Evolutionary conservation across 2,329 filamentous ascomycete genomes (phyloP).

Genomic region (Alternaria postmessia): DNA sequence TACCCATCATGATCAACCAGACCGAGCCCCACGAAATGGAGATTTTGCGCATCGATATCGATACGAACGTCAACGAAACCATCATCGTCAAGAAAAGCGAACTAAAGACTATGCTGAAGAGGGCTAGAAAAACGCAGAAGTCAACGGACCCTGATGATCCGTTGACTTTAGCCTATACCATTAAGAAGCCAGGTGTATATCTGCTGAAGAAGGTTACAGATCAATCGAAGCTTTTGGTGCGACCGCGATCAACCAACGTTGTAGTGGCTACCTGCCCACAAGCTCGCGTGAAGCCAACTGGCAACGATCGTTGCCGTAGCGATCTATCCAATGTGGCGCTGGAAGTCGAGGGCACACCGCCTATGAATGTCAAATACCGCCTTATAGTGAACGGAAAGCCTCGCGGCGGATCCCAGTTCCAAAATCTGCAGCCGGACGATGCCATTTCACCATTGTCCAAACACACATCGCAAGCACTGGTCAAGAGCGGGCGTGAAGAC

Average conservation of each 20-base stretch:
- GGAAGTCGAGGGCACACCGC: constrained; percentile 86
- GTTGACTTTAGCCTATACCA: constrained; percentile 73
- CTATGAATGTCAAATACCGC: constrained; percentile 91
- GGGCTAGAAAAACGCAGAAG: constrained; percentile 67
- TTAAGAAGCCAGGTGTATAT: constrained; percentile 91
- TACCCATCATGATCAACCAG: constrained; percentile 93
- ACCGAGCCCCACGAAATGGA: constrained; percentile 90
- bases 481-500: constrained; percentile 68
- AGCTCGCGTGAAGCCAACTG: constrained; percentile 73
- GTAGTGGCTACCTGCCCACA: constrained; percentile 87
- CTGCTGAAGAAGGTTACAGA: constrained; percentile 85
- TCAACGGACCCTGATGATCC: constrained; percentile 62
- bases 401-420: constrained; percentile 80
- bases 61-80: constrained; percentile 79
- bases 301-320: constrained; percentile 77
- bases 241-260: constrained; percentile 76
- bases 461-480: constrained; percentile 64
- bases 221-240: constrained; percentile 92
- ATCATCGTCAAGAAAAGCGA: constrained; percentile 79
- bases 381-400: constrained; percentile 84
- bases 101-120: constrained; percentile 76
- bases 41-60: constrained; percentile 84
- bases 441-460: constrained; percentile 79
- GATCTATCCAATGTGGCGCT: constrained; percentile 87
- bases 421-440: constrained; percentile 91